phyloP scores from a whole-genome alignment of 2,329 filamentous ascomycete genomes.

The Sporothrix phasma region DNA sequence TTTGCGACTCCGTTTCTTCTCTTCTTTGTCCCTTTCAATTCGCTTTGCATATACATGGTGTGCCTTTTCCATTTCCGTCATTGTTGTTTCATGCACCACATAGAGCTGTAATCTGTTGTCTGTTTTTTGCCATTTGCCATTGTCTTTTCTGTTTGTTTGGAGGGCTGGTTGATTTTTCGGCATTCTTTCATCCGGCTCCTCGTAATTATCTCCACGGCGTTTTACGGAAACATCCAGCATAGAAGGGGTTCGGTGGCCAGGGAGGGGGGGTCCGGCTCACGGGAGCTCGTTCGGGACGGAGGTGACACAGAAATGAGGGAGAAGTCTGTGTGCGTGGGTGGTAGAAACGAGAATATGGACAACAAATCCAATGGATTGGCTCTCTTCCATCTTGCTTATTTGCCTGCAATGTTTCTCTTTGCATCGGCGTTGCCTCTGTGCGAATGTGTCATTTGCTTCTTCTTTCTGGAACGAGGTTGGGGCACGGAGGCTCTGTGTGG shows the following conservation, averaged over 20 bases:
- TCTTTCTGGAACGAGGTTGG: too few relatives aligned
- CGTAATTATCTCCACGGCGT: neutral
- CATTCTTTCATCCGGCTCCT: neutral
- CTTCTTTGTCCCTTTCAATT: neutral
- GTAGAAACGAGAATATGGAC: neutral
- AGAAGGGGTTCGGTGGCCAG: neutral
- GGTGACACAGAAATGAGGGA: neutral
- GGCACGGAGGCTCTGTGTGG: too few relatives aligned
- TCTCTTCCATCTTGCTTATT: neutral
- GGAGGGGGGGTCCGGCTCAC: too few relatives aligned
- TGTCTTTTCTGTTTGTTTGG: neutral
- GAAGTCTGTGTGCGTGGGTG: neutral
- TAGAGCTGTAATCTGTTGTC: too few relatives aligned
- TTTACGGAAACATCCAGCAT: slow-evolving; percentile 1
- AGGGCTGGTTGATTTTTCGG: neutral
- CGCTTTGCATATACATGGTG: neutral
- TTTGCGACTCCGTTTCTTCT: neutral
- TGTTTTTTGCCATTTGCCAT: neutral
- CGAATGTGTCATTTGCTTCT: neutral
- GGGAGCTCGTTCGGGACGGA: neutral
- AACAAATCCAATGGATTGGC: neutral
- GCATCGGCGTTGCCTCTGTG: neutral
- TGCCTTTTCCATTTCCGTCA: neutral
- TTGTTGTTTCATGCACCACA: neutral
- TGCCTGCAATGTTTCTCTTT: neutral